Base-by-base conservation (phyloP, 306 rosid genomes). In the Fragaria ananassa region DNA sequence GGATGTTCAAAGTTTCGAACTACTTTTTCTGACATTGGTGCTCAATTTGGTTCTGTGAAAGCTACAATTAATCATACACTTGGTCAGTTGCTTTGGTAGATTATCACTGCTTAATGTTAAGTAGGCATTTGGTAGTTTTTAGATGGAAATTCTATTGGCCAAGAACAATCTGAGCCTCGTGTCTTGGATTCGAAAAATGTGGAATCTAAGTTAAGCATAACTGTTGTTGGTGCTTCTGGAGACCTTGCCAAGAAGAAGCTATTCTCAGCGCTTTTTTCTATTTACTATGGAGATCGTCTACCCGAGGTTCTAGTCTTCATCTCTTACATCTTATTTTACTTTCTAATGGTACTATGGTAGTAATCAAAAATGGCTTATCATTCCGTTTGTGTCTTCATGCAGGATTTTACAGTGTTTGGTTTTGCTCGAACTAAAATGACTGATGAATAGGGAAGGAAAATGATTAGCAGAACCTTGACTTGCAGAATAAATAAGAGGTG, bases 191-290 rank as follows among this genome's bases (percentile, higher is more conserved):
- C 84, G 11, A 88, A 83, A 76, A 72, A 65, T 51, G 70, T 53
- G 56, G 87, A 83, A 76, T 83, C 91, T 68, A 88, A 87, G 70
- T 89, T 94, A 78, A 92, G 86, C 81, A 92, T 94, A 78, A 91
- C 95, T 57, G 90, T 94, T 76, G 90, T 94, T 81, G 98, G 98
- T 74, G 98, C 98, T 82, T 94, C 98, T 6, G 98, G 98, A 77
- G 98, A 94, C 87, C 97, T 94, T 72, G 98, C 98, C 31, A 94
- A 84, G 76, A 91, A 94, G 91, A 94, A 94, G 88, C 91, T 94
- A 39, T 94, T 94, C 80, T 96, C 98, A 18, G 98, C 98, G 6
- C 97, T 94, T 71, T 94, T 94, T 80, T 97, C 98, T 50, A 94
- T 94, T 64, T 92, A 81, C 66, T 94, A 94, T 64, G 97, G 92